Evolutionary conservation across 495 filamentous ascomycete species (phyloP), one percentile per base, ranked within the genome.

Genomic region (Penicillium atrosanguineum): DNA sequence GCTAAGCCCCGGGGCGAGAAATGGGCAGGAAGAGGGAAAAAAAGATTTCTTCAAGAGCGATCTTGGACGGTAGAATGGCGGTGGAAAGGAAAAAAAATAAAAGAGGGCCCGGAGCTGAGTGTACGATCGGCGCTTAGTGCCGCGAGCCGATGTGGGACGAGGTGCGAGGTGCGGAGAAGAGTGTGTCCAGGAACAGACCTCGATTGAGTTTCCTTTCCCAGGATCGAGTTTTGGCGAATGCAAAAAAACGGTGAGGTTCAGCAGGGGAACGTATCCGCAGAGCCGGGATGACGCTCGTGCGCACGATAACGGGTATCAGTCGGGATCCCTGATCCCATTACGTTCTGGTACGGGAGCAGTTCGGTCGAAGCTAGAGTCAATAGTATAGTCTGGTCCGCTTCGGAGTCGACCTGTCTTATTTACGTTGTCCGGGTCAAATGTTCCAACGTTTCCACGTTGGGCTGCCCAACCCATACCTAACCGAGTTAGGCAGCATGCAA

Each of bases 111-210:
- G 48, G 43, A 34, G 1, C 31, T 12, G 23, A 52, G 47, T 50
- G 55, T 36, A 54, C 53, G 59, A 64, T 67, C 61, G 60, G 57
- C 60, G 58, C 50, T 62, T 59, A 62, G 57, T 50, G 31, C 48
- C 49, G 56, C 53, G 43, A 45, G 54, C 60, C 44, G 50, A 57
- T 53, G 57, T 48, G 57, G 56, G 54, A 62, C 40, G 46, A 43
- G 54, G 44, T 46, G 41, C 23, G 44, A 28, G 29, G 44, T 37
- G 48, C 44, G 48, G 38, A 54, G 45, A 50, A 55, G 56, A 57
- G 8, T 14, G 3, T 11, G 31, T 12, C 15, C 1, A 20, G 21
- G 14, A 16, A 14, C 7, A 4, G 31, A 14, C 8, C 31, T 34
- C 31, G 31, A 34, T 34, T 15, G 12, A 34, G 31, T 34, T 15